A percentile compares a stretch with the other conserved stretches of the same genome.
Evolutionary conservation across 2,329 filamentous ascomycete species (phyloP).

Genomic region (Hypoxylon rubiginosum): DNA sequence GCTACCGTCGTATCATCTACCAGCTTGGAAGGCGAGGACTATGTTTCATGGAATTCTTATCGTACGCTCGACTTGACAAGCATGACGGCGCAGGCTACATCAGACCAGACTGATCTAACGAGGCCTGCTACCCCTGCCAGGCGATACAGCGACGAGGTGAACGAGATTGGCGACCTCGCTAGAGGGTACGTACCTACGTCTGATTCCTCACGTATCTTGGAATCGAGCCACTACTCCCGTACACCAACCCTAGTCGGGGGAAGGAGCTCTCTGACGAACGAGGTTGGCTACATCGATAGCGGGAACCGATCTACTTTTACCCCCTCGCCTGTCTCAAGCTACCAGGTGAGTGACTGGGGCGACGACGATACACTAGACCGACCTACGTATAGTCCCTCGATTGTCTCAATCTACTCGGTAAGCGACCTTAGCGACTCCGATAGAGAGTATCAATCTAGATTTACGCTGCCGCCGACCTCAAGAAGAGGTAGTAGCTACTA

Average conservation of each 20-base stretch:
- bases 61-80: neutral
- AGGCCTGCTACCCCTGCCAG: too few species aligned
- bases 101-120: neutral
- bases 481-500: too few species aligned
- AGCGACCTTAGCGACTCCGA: neutral
- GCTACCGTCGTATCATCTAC: neutral
- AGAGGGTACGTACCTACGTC: conserved; percentile 1
- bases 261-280: neutral
- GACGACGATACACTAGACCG: too few species aligned
- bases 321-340: too few species aligned
- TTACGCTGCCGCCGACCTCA: too few species aligned
- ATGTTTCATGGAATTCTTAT: neutral
- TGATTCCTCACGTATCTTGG: neutral
- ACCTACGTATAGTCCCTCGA: too few species aligned
- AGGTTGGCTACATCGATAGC: too few species aligned
- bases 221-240: neutral
- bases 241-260: neutral
- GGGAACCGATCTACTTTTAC: too few species aligned
- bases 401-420: neutral
- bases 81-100: neutral
- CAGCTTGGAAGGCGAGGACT: neutral
- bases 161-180: conserved; percentile 42
- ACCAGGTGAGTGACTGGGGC: neutral
- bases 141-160: conserved; percentile 47
- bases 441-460: too few species aligned